These are phyloP conservation scores for Monosporascus sp. DNA, from an alignment of 2,329 filamentous ascomycete genomes.

Conservation along the genomic window DNA sequence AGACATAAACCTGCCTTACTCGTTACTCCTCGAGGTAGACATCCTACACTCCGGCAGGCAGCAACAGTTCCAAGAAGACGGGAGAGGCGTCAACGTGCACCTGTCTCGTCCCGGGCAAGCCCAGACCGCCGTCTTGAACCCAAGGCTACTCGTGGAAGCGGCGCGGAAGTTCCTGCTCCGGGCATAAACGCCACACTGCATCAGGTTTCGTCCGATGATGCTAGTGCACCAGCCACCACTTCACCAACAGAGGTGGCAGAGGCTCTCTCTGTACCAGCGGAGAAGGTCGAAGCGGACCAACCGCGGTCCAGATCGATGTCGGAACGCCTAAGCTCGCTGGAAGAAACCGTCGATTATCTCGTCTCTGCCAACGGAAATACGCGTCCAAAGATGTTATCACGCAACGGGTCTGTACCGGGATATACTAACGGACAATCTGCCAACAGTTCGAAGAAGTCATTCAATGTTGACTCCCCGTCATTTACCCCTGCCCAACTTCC, in stretches of 20 bases:
- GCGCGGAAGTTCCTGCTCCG: no score
- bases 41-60: background rate
- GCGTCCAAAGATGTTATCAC: background rate
- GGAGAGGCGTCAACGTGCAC: background rate
- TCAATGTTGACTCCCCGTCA: slow-evolving; percentile 94
- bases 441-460: slow-evolving; percentile 60
- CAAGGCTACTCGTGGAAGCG: background rate
- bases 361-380: background rate
- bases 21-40: background rate
- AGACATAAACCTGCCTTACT: background rate
- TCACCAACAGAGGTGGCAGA: background rate
- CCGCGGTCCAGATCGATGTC: background rate
- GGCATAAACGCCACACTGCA: no score
- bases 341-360: background rate
- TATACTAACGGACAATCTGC: slow-evolving; percentile 19
- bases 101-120: background rate
- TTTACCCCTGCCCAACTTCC: slow-evolving; percentile 68
- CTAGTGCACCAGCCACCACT: no score
- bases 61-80: background rate
- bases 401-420: background rate
- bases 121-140: slow-evolving; percentile 1
- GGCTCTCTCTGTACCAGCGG: background rate
- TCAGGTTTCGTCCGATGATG: no score
- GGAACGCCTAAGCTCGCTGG: background rate
- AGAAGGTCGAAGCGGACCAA: background rate